Base-by-base conservation (phyloP, 352 stramenopile species). In the Pythium pyrilobum region DNA sequence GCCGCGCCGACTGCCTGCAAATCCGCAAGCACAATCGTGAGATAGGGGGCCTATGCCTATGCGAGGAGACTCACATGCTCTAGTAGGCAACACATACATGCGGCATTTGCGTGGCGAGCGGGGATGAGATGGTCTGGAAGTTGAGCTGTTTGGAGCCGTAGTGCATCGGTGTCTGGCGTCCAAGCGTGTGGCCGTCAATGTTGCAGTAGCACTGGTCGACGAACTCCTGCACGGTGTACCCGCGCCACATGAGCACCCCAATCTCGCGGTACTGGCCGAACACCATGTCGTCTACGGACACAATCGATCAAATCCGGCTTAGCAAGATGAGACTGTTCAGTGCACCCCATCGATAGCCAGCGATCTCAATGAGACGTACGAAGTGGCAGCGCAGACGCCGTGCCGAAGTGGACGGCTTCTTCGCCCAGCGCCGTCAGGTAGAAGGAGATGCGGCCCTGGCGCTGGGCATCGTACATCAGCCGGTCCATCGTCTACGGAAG, bases 221-320 rank as follows among this genome's bases (percentile, higher is more conserved):
- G 69, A 99, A 99, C 48, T 98, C 85, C 46, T 99, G 81, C 4
- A 99, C 64, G 11, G 93, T 96, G 67, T 98, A 99, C 12, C 96
- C 97, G 28, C 97, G 81, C 96, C 96, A 99, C 92, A 99, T 98
- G 15, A 99, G 77, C 16, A 98, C 72, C 25, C 96, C 97, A 31
- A 89, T 85, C 68, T 99, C 97, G 15, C 97, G 85, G 65, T 99
- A 99, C 72, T 99, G 97, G 12, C 90, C 95, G 60, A 99, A 98
- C 12, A 99, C 83, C 63, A 96, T 89, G 74, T 99, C 97, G 29
- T 81, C 72, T 64, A 25, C 27, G 3, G 4, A n/a, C 18, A 42
- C 12, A 41, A 39, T 18, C 1, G 20, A 31, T 34, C 16, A 49
- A 18, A 23, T 34, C 29, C 7, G 7, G 29, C 29, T 12, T 34